Conservation (phyloP, 306 rosid species). For the Neltuma alba region DNA sequence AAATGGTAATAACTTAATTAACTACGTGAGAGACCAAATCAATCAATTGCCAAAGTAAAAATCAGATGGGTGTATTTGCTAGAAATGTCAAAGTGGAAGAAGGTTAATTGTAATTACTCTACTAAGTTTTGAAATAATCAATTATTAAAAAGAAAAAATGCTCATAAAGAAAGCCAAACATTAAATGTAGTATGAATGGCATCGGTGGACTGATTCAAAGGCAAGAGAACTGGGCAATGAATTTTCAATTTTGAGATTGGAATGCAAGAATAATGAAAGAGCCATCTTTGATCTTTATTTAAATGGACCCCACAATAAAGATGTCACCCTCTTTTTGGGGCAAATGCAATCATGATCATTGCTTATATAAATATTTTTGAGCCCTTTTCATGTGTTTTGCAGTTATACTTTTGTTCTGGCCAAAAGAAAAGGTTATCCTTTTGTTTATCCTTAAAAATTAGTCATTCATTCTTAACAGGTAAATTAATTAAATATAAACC, state of each 20-base stretch:
- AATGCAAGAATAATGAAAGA: not conserved
- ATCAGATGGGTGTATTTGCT: no score
- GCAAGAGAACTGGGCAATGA: not conserved
- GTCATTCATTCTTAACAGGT: no score
- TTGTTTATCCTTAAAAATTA: no score
- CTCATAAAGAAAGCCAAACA: not conserved
- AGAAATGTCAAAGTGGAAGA: not conserved
- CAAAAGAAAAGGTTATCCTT: no score
- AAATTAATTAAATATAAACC: no score
- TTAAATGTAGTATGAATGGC: not conserved
- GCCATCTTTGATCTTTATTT: not conserved
- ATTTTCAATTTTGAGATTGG: not conserved
- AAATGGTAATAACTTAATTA: no score
- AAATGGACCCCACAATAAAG: not conserved
- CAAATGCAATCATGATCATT: no score
- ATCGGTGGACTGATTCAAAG: not conserved
- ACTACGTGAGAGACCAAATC: no score
- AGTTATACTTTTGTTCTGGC: no score
- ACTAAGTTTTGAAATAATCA: not conserved
- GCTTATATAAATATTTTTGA: no score
- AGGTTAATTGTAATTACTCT: not conserved
- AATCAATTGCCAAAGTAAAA: no score
- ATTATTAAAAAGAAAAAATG: not conserved
- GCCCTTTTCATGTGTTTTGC: no score
- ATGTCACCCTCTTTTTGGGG: not conserved